Percentiles rank a stretch among this genome's conserved stretches.
phyloP scores from a whole-genome alignment of 352 stramenopile genomes.

The Phytopythium aichiense region DNA sequence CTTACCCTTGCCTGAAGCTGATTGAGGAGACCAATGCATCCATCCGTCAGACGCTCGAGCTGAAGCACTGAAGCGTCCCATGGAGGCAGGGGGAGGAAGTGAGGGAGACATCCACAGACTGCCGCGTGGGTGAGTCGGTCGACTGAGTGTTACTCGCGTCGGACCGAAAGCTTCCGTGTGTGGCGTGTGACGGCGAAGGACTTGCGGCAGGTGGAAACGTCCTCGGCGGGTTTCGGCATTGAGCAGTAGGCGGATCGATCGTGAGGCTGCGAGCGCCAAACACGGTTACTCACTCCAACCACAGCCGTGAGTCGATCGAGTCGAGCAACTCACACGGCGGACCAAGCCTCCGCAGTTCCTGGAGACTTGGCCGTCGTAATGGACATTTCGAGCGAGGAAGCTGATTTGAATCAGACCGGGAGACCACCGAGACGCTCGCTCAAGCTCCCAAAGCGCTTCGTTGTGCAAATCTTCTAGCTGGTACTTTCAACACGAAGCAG shows the following conservation, averaged over 20 bases:
- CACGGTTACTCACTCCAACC: slow-evolving; percentile 6
- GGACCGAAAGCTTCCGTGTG: background rate
- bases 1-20: background rate
- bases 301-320: background rate
- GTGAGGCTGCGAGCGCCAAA: background rate
- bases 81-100: no score
- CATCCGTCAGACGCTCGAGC: no score
- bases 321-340: no score
- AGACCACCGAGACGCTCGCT: background rate
- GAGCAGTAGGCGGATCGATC: background rate
- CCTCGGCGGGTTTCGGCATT: no score
- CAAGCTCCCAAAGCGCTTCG: background rate
- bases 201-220: background rate
- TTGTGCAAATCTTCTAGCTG: slow-evolving; percentile 7
- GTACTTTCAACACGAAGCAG: slow-evolving; percentile 7
- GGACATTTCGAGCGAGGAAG: no score
- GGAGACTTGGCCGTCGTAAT: no score
- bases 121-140: no score
- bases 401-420: no score
- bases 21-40: background rate
- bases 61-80: background rate
- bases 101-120: background rate
- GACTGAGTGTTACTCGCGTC: no score
- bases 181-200: background rate
- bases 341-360: no score